Evolutionary conservation across 2,329 filamentous ascomycete species (phyloP), one percentile per base, ranked within the genome.

Genomic region (Nigrospora osmanthi): DNA sequence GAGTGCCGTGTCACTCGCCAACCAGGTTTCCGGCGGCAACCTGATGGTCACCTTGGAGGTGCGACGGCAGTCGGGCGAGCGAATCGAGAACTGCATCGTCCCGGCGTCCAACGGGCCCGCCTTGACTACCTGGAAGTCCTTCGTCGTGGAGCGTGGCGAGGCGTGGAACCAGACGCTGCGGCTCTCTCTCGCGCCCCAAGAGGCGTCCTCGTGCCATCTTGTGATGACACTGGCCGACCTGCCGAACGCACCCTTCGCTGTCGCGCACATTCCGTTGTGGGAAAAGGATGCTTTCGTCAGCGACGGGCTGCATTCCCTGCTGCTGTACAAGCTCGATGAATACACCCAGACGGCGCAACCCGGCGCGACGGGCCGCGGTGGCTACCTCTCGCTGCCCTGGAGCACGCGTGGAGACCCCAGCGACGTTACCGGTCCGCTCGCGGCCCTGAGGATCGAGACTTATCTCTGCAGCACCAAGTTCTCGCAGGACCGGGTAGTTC

Each of bases 221-320:
- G 87, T 95, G 32, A 86, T 98, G 78, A 90, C 88, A 53, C 70
- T 98, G 44, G 84, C 89, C 10, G 89, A 97, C 65, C 80, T 87
- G 42, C 89, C 91, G 0, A 84, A 85, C 44, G 84, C 88, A 38
- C 89, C 93, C 1, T 96, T 97, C 62, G 91, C 93, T 3, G 75
- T 97, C 37, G 87, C 87, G 13, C 90, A 94, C 75, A 83, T 98
- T 71, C 93, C 93, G 0, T 72, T 98, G 2, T 98, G 94, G 93
- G 87, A 91, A 42, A 80, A 88, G 19, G 82, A 89, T 47, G 91
- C 93, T 0, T 98, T 98, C 58, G 80, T 94, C 42, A 78, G 83
- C 40, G 91, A 98, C 59, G 91, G 91, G 0, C 68, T 80, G 16
- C 91, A 96, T 60, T 81, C 81, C 3, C 69, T 96, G 40, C 71